Conservation (phyloP, 2,329 filamentous ascomycete species). For the Calonectria multiphialidica region DNA sequence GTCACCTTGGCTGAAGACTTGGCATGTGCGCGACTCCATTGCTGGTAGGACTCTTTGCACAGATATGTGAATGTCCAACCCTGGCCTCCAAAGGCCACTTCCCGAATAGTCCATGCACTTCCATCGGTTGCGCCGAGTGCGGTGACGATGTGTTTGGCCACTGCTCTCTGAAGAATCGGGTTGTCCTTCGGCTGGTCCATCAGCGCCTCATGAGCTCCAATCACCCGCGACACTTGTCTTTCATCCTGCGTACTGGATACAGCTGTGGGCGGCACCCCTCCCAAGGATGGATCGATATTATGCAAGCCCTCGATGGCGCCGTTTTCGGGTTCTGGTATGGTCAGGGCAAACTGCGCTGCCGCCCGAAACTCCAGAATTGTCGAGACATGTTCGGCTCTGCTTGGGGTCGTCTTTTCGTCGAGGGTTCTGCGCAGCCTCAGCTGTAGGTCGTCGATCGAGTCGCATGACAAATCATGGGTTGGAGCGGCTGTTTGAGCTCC, state of each 20-base stretch:
- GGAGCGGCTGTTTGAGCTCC: conserved; percentile 36
- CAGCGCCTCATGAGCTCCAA: conserved; percentile 60
- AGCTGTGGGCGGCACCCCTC: conserved; percentile 40
- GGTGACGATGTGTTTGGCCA: conserved; percentile 62
- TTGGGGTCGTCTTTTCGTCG: conserved; percentile 57
- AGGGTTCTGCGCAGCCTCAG: conserved; percentile 56
- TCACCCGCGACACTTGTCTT: conserved; percentile 49
- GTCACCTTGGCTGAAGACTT: conserved; percentile 54
- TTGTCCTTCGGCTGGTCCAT: conserved; percentile 63
- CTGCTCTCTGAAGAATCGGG: conserved; percentile 60
- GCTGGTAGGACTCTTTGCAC: conserved; percentile 64
- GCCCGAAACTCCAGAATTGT: conserved; percentile 60
- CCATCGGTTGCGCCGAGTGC: conserved; percentile 59
- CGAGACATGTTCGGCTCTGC: conserved; percentile 63
- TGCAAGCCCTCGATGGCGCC: conserved; percentile 47
- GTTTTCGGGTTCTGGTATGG: conserved; percentile 52
- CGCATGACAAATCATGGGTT: conserved; percentile 43
- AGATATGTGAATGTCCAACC: conserved; percentile 67
- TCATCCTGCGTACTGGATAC: conserved; percentile 20
- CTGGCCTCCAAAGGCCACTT: conserved; percentile 57
- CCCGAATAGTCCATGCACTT: conserved; percentile 61
- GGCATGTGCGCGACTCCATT: conserved; percentile 62
- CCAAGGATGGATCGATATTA: conserved; percentile 51
- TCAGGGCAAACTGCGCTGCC: conserved; percentile 57
- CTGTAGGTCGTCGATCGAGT: conserved; percentile 59